Percentiles rank a stretch among this genome's conserved stretches.
Conservation (phyloP, 768 basidiomycete species). For the Leccinum obscurum region DNA sequence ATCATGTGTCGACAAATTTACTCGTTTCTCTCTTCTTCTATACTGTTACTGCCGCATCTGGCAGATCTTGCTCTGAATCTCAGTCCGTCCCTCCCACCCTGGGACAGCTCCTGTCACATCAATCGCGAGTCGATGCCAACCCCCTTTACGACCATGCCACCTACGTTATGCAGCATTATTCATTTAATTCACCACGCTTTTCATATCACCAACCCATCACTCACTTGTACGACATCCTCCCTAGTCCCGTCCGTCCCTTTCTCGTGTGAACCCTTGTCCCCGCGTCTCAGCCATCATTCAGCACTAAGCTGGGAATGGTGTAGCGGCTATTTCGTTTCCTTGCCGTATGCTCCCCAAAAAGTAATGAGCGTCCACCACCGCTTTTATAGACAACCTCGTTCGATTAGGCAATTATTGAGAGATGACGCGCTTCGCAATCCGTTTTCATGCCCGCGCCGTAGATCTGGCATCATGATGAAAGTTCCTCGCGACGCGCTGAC, state of each 20-base stretch:
- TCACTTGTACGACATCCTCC: constrained; percentile 3
- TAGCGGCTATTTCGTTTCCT: constrained; percentile 16
- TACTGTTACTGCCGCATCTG: constrained; percentile 15
- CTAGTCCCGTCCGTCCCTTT: not conserved
- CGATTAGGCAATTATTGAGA: constrained; percentile 18
- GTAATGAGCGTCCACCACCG: constrained; percentile 8
- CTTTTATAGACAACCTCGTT: constrained; percentile 8
- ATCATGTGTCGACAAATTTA: constrained; percentile 13
- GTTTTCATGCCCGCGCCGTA: constrained; percentile 18
- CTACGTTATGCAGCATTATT: constrained; percentile 17
- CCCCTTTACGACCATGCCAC: constrained; percentile 18
- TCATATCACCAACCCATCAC: constrained; percentile 10
- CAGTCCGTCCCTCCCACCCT: constrained; percentile 15
- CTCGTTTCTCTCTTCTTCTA: constrained; percentile 6
- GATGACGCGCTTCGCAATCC: constrained; percentile 16
- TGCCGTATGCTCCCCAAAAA: constrained; percentile 3
- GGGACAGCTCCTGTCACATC: constrained; percentile 26
- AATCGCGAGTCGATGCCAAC: constrained; percentile 7
- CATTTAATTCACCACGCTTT: constrained; percentile 18
- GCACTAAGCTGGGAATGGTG: constrained; percentile 18
- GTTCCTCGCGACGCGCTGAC: constrained; percentile 11
- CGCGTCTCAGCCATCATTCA: not conserved
- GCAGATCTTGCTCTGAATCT: constrained; percentile 21
- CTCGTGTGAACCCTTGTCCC: constrained; percentile 20
- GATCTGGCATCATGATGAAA: constrained; percentile 22